phyloP scores from a whole-genome alignment of 2,329 filamentous ascomycete genomes.

The Colletotrichum musae region DNA sequence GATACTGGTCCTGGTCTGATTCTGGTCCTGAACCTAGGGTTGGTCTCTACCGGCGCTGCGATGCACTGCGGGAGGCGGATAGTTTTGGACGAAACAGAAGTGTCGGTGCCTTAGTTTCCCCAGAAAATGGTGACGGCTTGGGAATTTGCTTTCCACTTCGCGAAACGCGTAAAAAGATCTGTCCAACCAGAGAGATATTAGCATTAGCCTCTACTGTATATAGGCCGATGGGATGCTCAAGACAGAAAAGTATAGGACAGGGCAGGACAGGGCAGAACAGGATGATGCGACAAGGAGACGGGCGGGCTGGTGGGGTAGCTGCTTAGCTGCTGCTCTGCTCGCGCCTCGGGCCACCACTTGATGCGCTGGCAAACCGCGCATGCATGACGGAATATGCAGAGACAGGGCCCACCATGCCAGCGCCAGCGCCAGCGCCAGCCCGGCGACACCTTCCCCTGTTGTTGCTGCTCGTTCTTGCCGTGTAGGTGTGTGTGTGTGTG shows the following conservation, averaged over 20 bases:
- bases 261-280: conserved; percentile 44
- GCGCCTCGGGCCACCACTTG: conserved; percentile 62
- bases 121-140: conserved; percentile 49
- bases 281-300: conserved; percentile 50
- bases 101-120: conserved; percentile 48
- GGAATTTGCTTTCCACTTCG: conserved; percentile 46
- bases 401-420: conserved; percentile 61
- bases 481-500: no score
- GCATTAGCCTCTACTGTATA: conserved; percentile 58
- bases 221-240: conserved; percentile 53
- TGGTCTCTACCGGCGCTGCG: conserved; percentile 40
- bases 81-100: conserved; percentile 52
- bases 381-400: conserved; percentile 74
- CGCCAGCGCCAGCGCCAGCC: conserved; percentile 56
- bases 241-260: conserved; percentile 42
- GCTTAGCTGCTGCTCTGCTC: conserved; percentile 47
- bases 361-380: conserved; percentile 63
- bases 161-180: conserved; percentile 49
- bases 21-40: background rate
- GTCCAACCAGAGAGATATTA: conserved; percentile 59
- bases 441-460: conserved; percentile 48
- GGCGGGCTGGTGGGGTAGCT: conserved; percentile 47
- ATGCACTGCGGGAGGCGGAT: conserved; percentile 49
- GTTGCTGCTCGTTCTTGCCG: background rate
- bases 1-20: background rate